Conservation (phyloP, 176 grass and related monocot species). For the Triticum turgidum region DNA sequence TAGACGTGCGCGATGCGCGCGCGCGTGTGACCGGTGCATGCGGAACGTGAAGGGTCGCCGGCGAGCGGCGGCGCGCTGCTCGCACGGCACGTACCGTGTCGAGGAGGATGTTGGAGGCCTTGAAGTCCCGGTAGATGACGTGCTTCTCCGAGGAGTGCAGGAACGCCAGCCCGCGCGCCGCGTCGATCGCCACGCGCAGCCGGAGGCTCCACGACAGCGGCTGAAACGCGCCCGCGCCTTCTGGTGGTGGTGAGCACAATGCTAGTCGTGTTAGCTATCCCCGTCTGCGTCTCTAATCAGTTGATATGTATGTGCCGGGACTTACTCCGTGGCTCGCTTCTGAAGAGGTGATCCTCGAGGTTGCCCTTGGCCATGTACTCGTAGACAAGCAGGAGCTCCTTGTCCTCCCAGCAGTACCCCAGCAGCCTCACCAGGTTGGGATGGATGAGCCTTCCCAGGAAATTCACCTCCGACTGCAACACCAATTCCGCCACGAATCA, state of each 20-base stretch:
- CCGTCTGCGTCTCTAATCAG: neutral
- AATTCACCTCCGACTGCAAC: conserved; percentile 67
- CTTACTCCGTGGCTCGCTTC: conserved; percentile 52
- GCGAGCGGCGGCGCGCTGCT: neutral
- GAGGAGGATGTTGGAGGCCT: conserved; percentile 76
- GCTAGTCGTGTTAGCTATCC: neutral
- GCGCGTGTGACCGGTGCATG: neutral
- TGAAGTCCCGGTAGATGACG: conserved; percentile 80
- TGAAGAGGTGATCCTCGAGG: conserved; percentile 78
- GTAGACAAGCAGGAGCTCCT: conserved; percentile 76
- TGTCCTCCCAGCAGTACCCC: conserved; percentile 69
- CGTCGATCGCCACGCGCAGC: conserved; percentile 56
- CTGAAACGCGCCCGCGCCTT: conserved; percentile 41
- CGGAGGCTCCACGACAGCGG: conserved; percentile 63
- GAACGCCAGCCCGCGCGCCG: conserved; percentile 59
- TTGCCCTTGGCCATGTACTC: conserved; percentile 74
- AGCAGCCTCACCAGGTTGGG: conserved; percentile 72
- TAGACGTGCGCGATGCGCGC: neutral
- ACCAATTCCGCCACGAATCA: neutral
- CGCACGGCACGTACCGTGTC: conserved; percentile 41
- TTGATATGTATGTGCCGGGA: neutral
- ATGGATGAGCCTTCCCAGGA: conserved; percentile 64
- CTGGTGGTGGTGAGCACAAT: neutral
- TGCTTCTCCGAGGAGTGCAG: conserved; percentile 75
- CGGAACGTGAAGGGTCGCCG: no score